Evolutionary conservation across 2,329 filamentous ascomycete genomes (phyloP).

Genomic region (Calonectria hongkongensis): DNA sequence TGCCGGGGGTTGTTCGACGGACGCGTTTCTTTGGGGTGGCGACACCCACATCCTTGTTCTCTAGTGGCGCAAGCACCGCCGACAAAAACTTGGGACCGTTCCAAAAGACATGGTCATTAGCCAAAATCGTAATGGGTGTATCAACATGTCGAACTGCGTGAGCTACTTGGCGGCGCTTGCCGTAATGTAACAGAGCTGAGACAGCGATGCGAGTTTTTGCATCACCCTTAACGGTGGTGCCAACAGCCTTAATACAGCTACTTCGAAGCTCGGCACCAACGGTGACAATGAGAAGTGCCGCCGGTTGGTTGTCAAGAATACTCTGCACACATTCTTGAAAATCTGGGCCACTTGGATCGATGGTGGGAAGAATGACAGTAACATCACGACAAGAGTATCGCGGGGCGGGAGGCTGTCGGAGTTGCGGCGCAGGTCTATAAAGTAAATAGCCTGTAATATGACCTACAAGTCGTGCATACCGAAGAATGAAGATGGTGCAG

Average conservation of each 20-base stretch:
- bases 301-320: slow-evolving; percentile 62
- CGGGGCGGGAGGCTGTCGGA: slow-evolving; percentile 45
- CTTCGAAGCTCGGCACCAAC: slow-evolving; percentile 59
- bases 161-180: slow-evolving; percentile 70
- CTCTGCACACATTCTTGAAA: slow-evolving; percentile 65
- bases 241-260: slow-evolving; percentile 43
- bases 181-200: slow-evolving; percentile 58
- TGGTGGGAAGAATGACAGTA: slow-evolving; percentile 72
- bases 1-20: slow-evolving; percentile 58
- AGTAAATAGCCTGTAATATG: slow-evolving; percentile 63
- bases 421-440: slow-evolving; percentile 61
- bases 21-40: slow-evolving; percentile 76
- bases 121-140: slow-evolving; percentile 66
- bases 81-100: slow-evolving; percentile 62
- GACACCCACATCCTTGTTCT: slow-evolving; percentile 68
- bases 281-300: slow-evolving; percentile 66
- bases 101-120: slow-evolving; percentile 75
- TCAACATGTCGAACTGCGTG: slow-evolving; percentile 60
- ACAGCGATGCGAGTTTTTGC: slow-evolving; percentile 55
- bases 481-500: slow-evolving; percentile 57
- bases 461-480: slow-evolving; percentile 68
- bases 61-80: slow-evolving; percentile 65
- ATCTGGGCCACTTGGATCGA: slow-evolving; percentile 63
- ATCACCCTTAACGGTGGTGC: slow-evolving; percentile 28
- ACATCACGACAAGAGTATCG: slow-evolving; percentile 62